phyloP scores from a whole-genome alignment of 2,329 filamentous ascomycete genomes.

The Amylocarpus encephaloides region DNA sequence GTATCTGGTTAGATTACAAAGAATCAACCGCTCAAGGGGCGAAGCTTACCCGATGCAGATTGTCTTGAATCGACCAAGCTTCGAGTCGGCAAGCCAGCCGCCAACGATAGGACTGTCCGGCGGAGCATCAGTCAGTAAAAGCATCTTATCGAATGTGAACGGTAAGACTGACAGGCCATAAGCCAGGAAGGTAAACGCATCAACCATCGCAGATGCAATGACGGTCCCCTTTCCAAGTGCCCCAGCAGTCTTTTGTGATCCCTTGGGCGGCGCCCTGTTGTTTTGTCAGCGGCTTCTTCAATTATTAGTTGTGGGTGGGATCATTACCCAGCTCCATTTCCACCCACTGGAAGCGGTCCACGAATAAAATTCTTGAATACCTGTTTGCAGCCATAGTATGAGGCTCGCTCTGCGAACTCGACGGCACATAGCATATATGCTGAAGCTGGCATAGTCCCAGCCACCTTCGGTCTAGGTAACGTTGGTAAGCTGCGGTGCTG shows the following conservation, averaged over 20 bases:
- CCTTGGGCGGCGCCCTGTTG: constrained; percentile 19
- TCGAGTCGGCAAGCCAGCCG: constrained; percentile 52
- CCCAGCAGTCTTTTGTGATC: constrained; percentile 37
- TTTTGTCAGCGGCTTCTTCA: constrained; percentile 35
- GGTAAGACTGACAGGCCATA: constrained; percentile 34
- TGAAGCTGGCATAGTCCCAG: constrained; percentile 59
- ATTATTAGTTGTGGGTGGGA: too few relatives aligned
- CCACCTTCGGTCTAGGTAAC: constrained; percentile 46
- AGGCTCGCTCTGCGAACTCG: constrained; percentile 70
- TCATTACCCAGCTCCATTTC: constrained; percentile 20
- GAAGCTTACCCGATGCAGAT: constrained; percentile 35
- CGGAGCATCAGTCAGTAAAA: background rate
- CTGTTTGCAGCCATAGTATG: constrained; percentile 66
- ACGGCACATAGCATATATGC: constrained; percentile 66
- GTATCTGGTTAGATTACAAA: background rate
- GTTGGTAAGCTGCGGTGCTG: too few relatives aligned
- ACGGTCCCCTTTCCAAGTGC: constrained; percentile 53
- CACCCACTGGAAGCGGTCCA: constrained; percentile 45
- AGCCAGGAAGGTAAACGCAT: constrained; percentile 46
- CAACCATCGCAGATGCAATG: constrained; percentile 44
- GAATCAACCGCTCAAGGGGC: background rate
- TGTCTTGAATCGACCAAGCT: constrained; percentile 57
- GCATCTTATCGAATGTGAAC: too few relatives aligned
- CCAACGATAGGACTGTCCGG: constrained; percentile 38
- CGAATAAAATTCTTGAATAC: constrained; percentile 57